Evolutionary conservation across 129 eudicot genomes (phyloP), one percentile per base, ranked within the genome.

Genomic region (Gnaphalium uliginosum): DNA sequence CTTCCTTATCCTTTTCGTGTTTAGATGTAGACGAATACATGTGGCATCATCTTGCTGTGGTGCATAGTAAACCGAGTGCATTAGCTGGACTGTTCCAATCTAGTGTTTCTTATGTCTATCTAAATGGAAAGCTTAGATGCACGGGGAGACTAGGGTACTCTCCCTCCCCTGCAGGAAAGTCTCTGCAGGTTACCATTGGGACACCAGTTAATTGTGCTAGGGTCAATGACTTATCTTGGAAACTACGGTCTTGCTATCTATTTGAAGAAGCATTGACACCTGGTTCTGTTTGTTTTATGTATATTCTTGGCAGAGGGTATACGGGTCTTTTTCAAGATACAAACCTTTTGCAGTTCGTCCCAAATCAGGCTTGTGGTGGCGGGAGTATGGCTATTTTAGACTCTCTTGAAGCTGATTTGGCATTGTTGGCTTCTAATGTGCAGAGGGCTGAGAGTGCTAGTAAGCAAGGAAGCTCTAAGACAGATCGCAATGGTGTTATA

Each of bases 31-130:
- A 84, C 66, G 99, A 95, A 79, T 90, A 90, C 37, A 79, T 88
- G 68, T 95, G 99, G 99, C 94, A 95, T 86, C 99, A 95, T 78
- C 97, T 95, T 66, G 96, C 90, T 37, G 91, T 95, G 25, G 97
- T 95, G 59, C 99, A 95, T 59, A 95, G 92, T 81, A 95, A 95
- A 80, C 99, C 97, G 53, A 91, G 89, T 84, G 96, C 99, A 35
- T 83, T 95, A 92, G 99, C 99, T 71, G 99, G 99, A 51, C 70
- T 95, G 9, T 95, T 95, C 63, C 99, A 95, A 86, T 89, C 99
- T 70, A 95, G 99, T 82, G 83, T 91, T 83, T 92, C 99, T 15
- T 80, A 89, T 63, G 89, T 95, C 2, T 95, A 95, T 80, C 81
- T 95, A 35, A 89, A 95, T 75, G 97, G 99, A 73, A 95, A 95